Percentiles rank a stretch among this genome's conserved stretches.
Conservation (phyloP, 805 yeast genomes). For the Wickerhamomyces alni region DNA sequence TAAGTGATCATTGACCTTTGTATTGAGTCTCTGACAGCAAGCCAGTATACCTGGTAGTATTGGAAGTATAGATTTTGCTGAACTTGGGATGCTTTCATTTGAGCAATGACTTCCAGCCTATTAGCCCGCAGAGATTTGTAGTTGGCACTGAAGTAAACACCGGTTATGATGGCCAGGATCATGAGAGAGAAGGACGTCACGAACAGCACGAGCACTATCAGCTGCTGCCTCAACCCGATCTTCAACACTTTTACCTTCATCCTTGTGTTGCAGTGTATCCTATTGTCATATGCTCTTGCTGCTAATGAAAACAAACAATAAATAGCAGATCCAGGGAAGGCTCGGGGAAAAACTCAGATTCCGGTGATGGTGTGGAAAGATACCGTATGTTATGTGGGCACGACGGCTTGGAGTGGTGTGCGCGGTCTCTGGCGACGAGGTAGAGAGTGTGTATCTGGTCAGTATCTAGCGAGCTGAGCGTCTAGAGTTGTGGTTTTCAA, state of each 20-base stretch:
- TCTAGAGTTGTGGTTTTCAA: too few species aligned
- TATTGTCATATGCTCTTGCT: too few species aligned
- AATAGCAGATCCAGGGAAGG: too few species aligned
- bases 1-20: slow-evolving; percentile 55
- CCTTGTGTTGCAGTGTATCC: too few species aligned
- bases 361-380: too few species aligned
- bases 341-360: too few species aligned
- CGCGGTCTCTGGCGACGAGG: too few species aligned
- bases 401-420: too few species aligned
- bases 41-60: slow-evolving; percentile 63
- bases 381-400: too few species aligned
- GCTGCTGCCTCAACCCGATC: slow-evolving; percentile 70
- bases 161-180: slow-evolving; percentile 70
- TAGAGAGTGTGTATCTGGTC: not conserved
- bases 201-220: slow-evolving; percentile 61
- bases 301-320: too few species aligned
- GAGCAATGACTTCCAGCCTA: slow-evolving; percentile 70
- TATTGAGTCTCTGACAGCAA: slow-evolving; percentile 55
- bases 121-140: slow-evolving; percentile 60
- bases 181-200: slow-evolving; percentile 66
- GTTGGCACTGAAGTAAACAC: slow-evolving; percentile 63
- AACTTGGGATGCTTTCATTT: slow-evolving; percentile 74
- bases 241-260: slow-evolving; percentile 11
- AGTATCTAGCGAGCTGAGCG: too few species aligned
- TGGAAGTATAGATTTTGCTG: slow-evolving; percentile 57